Percentiles rank a stretch among this genome's conserved stretches.
Conservation (phyloP, 805 yeast genomes). For the Barnettozyma pratensis region DNA sequence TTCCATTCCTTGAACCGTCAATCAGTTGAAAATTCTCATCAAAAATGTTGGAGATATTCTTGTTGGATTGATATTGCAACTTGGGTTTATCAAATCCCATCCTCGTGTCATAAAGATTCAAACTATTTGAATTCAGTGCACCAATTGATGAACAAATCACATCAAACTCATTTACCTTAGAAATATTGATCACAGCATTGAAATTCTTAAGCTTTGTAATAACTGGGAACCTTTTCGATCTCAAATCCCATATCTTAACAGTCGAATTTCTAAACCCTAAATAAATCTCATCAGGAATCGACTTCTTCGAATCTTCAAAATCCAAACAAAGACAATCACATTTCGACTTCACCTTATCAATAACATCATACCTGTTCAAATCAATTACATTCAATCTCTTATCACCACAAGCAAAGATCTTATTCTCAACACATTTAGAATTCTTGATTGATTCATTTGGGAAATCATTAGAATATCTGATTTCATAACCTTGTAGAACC, state of each 20-base stretch:
- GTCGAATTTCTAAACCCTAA: conserved; percentile 19
- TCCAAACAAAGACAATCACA: conserved; percentile 20
- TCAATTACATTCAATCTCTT: neutral
- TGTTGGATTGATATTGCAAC: conserved; percentile 1
- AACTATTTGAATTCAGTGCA: conserved; percentile 1
- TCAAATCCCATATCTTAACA: conserved; percentile 15
- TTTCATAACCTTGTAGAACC: neutral
- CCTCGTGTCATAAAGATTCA: conserved; percentile 10
- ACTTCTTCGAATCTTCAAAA: neutral
- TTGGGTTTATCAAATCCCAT: conserved; percentile 7
- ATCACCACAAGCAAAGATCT: neutral
- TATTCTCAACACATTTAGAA: neutral
- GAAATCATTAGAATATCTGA: neutral
- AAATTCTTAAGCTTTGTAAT: neutral
- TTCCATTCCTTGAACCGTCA: neutral
- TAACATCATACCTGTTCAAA: neutral
- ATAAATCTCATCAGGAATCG: neutral
- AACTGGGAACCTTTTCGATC: conserved; percentile 5
- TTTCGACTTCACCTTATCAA: neutral
- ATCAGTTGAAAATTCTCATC: conserved; percentile 7
- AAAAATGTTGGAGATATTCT: conserved; percentile 6
- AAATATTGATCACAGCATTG: conserved; percentile 10
- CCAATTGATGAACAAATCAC: conserved; percentile 8
- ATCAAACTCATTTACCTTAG: conserved; percentile 2
- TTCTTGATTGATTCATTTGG: conserved; percentile 5